Evolutionary conservation across 202 grass and related monocot genomes (phyloP), one percentile per base, ranked within the genome.

Genomic region (Brachypodium distachyon): DNA sequence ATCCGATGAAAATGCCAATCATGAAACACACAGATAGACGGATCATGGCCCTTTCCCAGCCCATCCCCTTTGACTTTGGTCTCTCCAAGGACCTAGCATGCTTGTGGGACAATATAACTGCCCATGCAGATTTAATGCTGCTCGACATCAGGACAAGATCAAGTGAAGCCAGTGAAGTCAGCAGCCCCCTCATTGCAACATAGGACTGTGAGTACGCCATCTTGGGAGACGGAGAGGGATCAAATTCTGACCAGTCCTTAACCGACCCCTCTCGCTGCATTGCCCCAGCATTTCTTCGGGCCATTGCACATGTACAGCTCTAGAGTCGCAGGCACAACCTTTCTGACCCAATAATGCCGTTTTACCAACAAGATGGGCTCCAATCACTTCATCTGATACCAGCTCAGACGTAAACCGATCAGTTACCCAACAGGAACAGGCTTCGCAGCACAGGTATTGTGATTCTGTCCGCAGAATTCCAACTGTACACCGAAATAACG

Each of bases 131-230:
- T 61, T 85, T 88, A 13, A 88, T 77, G 67, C 73, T 86, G 73
- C 81, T 87, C 10, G 67, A 87, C 49, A 85, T 62, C 70, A 87
- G 64, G 44, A 83, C 18, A 79, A 81, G 84, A 73, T 90, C 62
- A 67, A 94, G 55, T 21, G 89, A 85, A 21, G 59, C 83, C 50
- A 89, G 43, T 10, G 84, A 80, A 47, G 84, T 87, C 43, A 98
- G 67, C 32, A 98, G 79, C 21, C 89, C 85, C 64, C 91, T 95
- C 73, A 88, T 71, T 8, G 83, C 73, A 12, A 98, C 88, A 76
- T 90, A 84, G 26, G 89, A 81, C 40, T 85, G 89, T 13, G 95
- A 98, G 81, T 91, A 84, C 16, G 89, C 84, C 70, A 98, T 78
- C 84, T 98, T 98, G 60, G 91, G 87, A 28, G 89, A 98, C 38